phyloP scores from a whole-genome alignment of 2,329 filamentous ascomycete species.

The Penicillium sp. region DNA sequence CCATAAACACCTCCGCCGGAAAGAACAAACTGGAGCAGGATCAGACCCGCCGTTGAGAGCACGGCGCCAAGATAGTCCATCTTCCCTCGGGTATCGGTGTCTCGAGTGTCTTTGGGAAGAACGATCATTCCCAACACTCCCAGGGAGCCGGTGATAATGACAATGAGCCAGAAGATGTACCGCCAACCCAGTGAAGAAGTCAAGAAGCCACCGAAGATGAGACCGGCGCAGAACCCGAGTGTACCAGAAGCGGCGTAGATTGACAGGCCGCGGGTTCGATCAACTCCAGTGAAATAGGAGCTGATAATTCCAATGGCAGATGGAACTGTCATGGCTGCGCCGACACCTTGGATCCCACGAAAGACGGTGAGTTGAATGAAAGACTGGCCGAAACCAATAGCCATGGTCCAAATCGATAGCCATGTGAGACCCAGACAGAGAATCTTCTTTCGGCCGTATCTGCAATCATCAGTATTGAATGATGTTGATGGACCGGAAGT shows the following conservation, averaged over 20 bases:
- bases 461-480: slow-evolving; percentile 2
- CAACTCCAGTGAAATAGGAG: slow-evolving; percentile 37
- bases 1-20: slow-evolving; percentile 45
- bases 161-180: slow-evolving; percentile 37
- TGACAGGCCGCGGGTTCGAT: slow-evolving; percentile 37
- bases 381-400: slow-evolving; percentile 38
- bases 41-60: slow-evolving; percentile 41
- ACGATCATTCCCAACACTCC: slow-evolving; percentile 31
- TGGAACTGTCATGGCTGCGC: slow-evolving; percentile 45
- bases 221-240: slow-evolving; percentile 38
- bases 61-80: slow-evolving; percentile 42
- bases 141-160: slow-evolving; percentile 30
- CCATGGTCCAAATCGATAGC: slow-evolving; percentile 34
- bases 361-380: slow-evolving; percentile 38
- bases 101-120: slow-evolving; percentile 37
- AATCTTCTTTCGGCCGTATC: slow-evolving; percentile 37
- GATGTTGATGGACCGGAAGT: not conserved
- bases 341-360: slow-evolving; percentile 46
- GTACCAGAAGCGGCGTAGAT: slow-evolving; percentile 39
- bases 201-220: slow-evolving; percentile 38
- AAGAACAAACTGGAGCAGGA: slow-evolving; percentile 43
- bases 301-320: slow-evolving; percentile 45
- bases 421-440: slow-evolving; percentile 36
- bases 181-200: slow-evolving; percentile 38
- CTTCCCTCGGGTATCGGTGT: slow-evolving; percentile 29